A percentile compares a stretch with the other conserved stretches of the same genome.
Evolutionary conservation across 108 stramenopile genomes (phyloP).

Genomic region (Asterionellopsis glacialis): DNA sequence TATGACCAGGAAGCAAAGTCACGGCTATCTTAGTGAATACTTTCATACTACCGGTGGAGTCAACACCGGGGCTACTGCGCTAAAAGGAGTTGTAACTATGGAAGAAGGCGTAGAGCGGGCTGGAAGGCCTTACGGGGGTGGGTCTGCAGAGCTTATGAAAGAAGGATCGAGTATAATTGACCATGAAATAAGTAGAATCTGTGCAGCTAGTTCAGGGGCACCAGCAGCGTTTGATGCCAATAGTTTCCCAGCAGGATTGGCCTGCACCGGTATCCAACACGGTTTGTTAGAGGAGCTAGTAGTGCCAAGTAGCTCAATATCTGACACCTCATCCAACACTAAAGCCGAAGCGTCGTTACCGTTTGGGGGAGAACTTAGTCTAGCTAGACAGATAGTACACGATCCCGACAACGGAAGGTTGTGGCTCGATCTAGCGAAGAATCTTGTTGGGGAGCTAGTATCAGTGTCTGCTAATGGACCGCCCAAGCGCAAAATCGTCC

Average conservation of each 20-base stretch:
- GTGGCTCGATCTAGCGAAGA: conserved; percentile 20
- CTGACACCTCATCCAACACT: background rate
- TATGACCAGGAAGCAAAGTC: conserved; percentile 8
- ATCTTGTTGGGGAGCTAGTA: background rate
- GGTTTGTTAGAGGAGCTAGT: background rate
- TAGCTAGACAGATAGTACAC: conserved; percentile 17
- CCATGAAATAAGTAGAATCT: conserved; percentile 1
- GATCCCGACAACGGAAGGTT: conserved; percentile 21
- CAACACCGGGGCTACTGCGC: background rate
- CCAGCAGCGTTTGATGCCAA: background rate
- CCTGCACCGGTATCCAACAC: background rate
- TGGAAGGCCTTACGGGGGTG: too few relatives aligned
- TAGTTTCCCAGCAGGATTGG: background rate
- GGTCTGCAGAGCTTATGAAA: background rate
- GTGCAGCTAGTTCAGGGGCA: conserved; percentile 1
- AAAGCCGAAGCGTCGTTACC: too few relatives aligned
- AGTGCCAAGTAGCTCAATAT: background rate
- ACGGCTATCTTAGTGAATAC: conserved; percentile 20
- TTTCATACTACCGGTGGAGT: background rate
- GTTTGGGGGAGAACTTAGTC: background rate
- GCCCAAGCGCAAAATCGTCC: background rate
- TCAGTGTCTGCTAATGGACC: background rate
- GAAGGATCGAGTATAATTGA: background rate
- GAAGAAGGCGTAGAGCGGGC: conserved; percentile 12
- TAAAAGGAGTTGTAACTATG: conserved; percentile 16